phyloP scores from a whole-genome alignment of 108 stramenopile genomes.

The Schizochytrium sp. region DNA sequence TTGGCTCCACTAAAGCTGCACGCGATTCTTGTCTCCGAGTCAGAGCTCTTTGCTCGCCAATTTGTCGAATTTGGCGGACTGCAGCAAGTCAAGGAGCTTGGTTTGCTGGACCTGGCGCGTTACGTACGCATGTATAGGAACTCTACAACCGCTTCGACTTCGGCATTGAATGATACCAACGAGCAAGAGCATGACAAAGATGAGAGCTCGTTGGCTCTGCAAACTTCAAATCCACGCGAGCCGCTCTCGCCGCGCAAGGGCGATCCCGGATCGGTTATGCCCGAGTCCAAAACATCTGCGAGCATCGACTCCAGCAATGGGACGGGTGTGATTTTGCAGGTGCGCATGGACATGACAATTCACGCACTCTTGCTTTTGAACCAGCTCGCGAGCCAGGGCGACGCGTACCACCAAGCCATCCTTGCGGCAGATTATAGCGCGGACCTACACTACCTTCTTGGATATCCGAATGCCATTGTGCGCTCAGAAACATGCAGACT shows the following conservation, averaged over 20 bases:
- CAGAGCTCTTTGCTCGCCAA: neutral
- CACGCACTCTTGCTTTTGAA: neutral
- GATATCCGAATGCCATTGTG: constrained; percentile 24
- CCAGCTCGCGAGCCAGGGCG: constrained; percentile 24
- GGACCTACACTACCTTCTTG: constrained; percentile 20
- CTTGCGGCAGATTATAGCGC: neutral
- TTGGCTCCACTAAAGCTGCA: neutral
- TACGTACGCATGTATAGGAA: neutral
- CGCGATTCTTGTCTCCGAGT: neutral
- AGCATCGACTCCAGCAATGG: neutral
- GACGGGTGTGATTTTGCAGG: neutral
- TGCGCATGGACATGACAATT: neutral
- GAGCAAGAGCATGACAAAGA: no score
- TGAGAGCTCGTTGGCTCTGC: no score
- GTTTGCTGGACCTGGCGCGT: neutral
- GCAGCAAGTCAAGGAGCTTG: neutral
- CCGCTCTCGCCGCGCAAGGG: no score
- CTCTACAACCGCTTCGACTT: no score
- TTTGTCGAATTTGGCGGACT: neutral
- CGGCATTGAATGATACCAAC: no score
- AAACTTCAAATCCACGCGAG: no score
- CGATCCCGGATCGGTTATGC: no score
- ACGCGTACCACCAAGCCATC: neutral
- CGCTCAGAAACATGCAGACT: constrained; percentile 49
- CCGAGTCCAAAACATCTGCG: no score